Evolutionary conservation across 2,329 filamentous ascomycete species (phyloP), one percentile per base, ranked within the genome.

Genomic region (Didymella segeticola): DNA sequence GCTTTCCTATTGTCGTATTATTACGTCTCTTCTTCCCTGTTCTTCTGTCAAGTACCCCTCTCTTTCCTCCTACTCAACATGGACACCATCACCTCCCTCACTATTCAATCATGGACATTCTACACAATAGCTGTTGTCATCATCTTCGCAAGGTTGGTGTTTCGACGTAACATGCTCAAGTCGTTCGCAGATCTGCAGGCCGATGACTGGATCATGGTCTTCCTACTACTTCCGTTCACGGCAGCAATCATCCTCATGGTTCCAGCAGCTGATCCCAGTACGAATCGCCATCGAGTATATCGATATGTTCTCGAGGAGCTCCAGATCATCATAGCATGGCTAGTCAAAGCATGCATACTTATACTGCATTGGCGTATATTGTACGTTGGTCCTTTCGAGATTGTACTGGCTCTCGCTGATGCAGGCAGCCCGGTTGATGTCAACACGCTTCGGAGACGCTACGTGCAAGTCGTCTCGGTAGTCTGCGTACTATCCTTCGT

Each of bases 121-220:
- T 68, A 68, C 46, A 53, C 53, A 12, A 8, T 69, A 19, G 64
- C 59, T 4, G 48, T 66, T 4, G 60, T 56, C n/a, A 36, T 68
- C 17, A 61, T 71, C 22, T 39, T 62, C 8, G 57, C 62, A 34
- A 58, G 68, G 54, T 46, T 67, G 60, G 33, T 60, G 3, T 67
- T 57, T 19, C 64, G 68, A 19, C 53, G 56, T 14, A 58, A 66
- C 5, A 64, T 60, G 14, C 60, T 71, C 19, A 57, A 62, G 8
- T 64, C 61, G 6, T 49, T 64, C 17, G 47, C 36, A 22, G 62
- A 61, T 20, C 52, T 71, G 14, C 68, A 71, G 47, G 37, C 51
- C 9, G 68, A 71, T 53, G 68, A 71, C 43, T 71, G 62, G 63
- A 25, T 68, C 3, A 69, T 69, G 67, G 20, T 67, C 3, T 56